Evolutionary conservation across 305 asterid genomes (phyloP).

Genomic region (Solanum hybrid): DNA sequence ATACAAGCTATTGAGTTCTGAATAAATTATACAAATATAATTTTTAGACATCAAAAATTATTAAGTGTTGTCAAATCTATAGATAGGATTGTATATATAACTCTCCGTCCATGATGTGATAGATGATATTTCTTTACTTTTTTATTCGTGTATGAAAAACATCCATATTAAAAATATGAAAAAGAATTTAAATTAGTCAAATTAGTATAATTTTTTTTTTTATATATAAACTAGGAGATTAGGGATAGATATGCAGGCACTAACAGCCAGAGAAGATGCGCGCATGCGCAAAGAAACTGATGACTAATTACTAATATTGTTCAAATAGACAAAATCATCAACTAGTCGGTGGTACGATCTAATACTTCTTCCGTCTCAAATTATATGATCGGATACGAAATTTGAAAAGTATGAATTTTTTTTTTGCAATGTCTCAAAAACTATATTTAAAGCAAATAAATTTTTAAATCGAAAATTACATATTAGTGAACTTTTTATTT

Average conservation of each 20-base stretch:
- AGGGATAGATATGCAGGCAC: background rate
- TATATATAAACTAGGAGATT: too few relatives aligned
- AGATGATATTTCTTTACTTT: background rate
- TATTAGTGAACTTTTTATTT: background rate
- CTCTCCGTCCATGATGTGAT: background rate
- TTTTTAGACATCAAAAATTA: background rate
- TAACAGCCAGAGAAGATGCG: background rate
- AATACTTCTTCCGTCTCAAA: background rate
- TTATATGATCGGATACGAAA: too few relatives aligned
- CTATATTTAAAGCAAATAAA: too few relatives aligned
- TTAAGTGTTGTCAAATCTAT: background rate
- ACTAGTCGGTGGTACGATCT: background rate
- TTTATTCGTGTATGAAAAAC: background rate
- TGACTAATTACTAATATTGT: background rate
- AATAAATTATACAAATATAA: background rate
- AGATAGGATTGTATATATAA: background rate
- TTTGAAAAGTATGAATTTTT: too few relatives aligned
- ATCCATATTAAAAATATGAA: background rate
- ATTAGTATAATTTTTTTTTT: too few relatives aligned
- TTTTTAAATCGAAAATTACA: background rate
- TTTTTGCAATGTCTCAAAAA: too few relatives aligned
- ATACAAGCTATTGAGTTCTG: background rate
- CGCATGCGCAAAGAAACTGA: background rate
- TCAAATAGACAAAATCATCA: background rate
- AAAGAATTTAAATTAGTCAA: too few relatives aligned